Conservation (phyloP, 768 basidiomycete species). For the Suillus ampliporus region DNA sequence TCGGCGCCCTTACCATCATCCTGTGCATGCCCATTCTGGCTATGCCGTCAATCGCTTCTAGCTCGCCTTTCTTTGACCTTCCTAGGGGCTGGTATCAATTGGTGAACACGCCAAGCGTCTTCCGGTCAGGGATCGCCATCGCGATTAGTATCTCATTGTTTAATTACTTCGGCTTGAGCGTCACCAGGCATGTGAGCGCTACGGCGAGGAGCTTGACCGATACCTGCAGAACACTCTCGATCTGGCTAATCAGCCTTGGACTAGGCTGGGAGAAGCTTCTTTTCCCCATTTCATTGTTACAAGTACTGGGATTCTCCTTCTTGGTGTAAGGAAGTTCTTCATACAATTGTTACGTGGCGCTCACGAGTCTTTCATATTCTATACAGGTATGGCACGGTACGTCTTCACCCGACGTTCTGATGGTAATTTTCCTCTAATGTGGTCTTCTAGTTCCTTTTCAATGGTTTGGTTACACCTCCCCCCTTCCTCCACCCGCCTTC, state of each 20-base stretch:
- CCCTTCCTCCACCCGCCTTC: conserved; percentile 58
- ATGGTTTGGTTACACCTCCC: conserved; percentile 75
- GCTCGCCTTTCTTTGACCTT: conserved; percentile 84
- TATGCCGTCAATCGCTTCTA: conserved; percentile 64
- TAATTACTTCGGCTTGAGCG: conserved; percentile 91
- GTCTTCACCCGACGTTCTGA: conserved; percentile 23
- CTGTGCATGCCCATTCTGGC: conserved; percentile 82
- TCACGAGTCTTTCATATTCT: conserved; percentile 16
- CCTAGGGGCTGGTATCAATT: conserved; percentile 90
- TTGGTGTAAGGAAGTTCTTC: conserved; percentile 73
- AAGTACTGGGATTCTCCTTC: conserved; percentile 83
- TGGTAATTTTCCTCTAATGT: not conserved
- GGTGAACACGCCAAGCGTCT: conserved; percentile 73
- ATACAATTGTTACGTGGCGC: conserved; percentile 9
- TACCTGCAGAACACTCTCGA: conserved; percentile 93
- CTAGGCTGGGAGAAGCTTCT: conserved; percentile 90
- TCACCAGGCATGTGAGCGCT: conserved; percentile 92
- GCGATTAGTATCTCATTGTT: conserved; percentile 79
- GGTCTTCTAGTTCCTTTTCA: conserved; percentile 78
- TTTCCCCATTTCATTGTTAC: conserved; percentile 82
- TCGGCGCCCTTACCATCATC: conserved; percentile 82
- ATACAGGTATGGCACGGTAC: conserved; percentile 83
- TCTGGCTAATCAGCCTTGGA: conserved; percentile 91
- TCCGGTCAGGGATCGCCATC: conserved; percentile 72
- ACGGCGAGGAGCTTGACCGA: conserved; percentile 92